Conservation (phyloP, 2,329 filamentous ascomycete genomes). For the Didymella pomorum region DNA sequence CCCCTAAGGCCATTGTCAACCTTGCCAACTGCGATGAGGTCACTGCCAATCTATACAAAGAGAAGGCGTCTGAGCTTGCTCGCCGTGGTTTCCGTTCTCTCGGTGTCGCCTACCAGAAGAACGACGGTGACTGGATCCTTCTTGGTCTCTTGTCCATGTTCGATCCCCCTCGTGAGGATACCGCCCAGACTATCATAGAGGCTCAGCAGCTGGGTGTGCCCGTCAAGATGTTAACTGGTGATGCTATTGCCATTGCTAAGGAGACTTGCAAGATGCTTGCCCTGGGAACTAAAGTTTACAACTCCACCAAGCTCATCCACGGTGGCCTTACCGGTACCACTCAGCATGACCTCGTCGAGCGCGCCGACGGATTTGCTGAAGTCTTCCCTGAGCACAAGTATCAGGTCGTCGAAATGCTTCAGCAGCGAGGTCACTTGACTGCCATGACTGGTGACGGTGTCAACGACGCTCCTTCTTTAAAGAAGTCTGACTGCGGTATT, state of each 20-base stretch:
- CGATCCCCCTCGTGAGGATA: conserved; percentile 80
- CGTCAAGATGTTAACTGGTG: conserved; percentile 84
- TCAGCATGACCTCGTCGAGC: conserved; percentile 79
- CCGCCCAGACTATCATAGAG: conserved; percentile 79
- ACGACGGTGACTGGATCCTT: conserved; percentile 75
- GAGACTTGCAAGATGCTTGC: conserved; percentile 85
- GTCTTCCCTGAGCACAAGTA: conserved; percentile 81
- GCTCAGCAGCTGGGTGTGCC: conserved; percentile 78
- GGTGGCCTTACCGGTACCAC: conserved; percentile 76
- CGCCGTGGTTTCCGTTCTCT: conserved; percentile 82
- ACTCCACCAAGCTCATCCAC: conserved; percentile 79
- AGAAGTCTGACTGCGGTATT: conserved; percentile 78
- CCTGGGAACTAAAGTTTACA: conserved; percentile 81
- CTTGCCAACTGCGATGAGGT: conserved; percentile 73
- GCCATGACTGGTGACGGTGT: conserved; percentile 81
- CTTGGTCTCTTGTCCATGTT: conserved; percentile 83
- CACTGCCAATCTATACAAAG: conserved; percentile 71
- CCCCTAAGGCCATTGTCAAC: conserved; percentile 76
- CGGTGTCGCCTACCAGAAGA: conserved; percentile 80
- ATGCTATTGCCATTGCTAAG: conserved; percentile 80
- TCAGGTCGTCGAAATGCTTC: conserved; percentile 77
- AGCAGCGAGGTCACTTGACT: conserved; percentile 75
- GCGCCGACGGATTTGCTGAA: conserved; percentile 76
- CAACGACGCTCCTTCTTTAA: conserved; percentile 76
- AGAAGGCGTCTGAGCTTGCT: conserved; percentile 78